Evolutionary conservation across 495 filamentous ascomycete genomes (phyloP), one percentile per base, ranked within the genome.

Genomic region (Ramalina intermedia): DNA sequence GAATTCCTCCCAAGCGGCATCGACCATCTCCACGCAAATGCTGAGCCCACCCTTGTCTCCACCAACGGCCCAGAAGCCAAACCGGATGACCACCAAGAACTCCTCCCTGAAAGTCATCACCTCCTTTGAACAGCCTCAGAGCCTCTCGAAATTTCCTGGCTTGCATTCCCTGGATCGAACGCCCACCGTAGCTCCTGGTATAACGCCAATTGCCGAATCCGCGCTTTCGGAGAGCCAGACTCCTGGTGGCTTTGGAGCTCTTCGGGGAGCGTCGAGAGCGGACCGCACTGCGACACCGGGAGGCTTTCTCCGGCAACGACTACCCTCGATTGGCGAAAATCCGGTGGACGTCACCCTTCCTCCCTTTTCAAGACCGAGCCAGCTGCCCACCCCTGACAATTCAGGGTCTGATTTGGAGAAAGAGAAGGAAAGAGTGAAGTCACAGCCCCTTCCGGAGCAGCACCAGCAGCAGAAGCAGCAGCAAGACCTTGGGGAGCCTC

Each of bases 101-200:
- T 81, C 87, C n/a, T 73, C 88, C 4, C 73, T 98, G 37, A 96
- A 95, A 62, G 74, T 98, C 1, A 94, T 96, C 53, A 98, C 91
- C 6, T 77, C 82, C 0, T 96, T 98, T 48, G 80, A 79, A 18
- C 64, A 70, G n/a, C 66, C 66, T 27, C 68, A 74, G 37, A 27
- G 48, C 14, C 75, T 75, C 46, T 73, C 75, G 56, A 78, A 74
- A 51, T 86, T 89, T 63, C 82, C 85, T 35, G 76, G 79, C 16
- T 61, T 73, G 23, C 71, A 68, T 45, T 74, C 70, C 11, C 84
- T 83, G 54, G 82, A 87, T 52, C 72, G 73, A 47, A 88, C 85
- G 11, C 85, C 87, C 6, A 84, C 87, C 41, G 76, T 77, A 56
- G 80, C 77, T 26, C 81, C 78, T 4, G 84, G 81, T 37, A 74